Evolutionary conservation across 257 asterid species (phyloP).

Genomic region (Dorcoceras hygrometricum): DNA sequence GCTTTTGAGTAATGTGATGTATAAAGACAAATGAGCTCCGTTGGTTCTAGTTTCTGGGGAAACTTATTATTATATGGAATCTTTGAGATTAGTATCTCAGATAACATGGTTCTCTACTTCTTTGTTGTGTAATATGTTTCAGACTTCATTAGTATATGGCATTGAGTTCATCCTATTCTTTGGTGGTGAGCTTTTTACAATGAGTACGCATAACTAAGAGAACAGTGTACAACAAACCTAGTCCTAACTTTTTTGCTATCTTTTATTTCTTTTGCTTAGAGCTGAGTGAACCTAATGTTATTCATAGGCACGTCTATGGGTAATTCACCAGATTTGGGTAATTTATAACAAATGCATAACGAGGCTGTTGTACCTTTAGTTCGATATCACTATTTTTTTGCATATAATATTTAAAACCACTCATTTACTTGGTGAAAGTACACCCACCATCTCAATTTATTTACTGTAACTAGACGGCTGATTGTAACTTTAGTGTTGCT

Average conservation of each 20-base stretch:
- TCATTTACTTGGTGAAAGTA: background rate
- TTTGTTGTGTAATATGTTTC: constrained; percentile 26
- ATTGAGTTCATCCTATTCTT: constrained; percentile 27
- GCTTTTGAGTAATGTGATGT: constrained; percentile 28
- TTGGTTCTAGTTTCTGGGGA: constrained; percentile 28
- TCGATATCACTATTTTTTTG: background rate
- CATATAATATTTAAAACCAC: background rate
- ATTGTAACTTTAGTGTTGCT: too few species aligned
- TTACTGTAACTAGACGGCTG: too few species aligned
- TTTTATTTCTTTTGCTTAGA: too few species aligned
- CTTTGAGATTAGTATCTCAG: constrained; percentile 40
- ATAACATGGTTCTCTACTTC: constrained; percentile 25
- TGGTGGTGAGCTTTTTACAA: constrained; percentile 30
- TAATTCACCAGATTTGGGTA: background rate
- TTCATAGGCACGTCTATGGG: too few species aligned
- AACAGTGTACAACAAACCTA: too few species aligned
- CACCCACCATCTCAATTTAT: background rate
- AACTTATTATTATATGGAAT: constrained; percentile 41
- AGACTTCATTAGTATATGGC: constrained; percentile 27
- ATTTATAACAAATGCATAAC: background rate
- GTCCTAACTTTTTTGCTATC: too few species aligned
- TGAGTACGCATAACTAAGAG: too few species aligned
- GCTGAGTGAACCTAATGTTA: too few species aligned
- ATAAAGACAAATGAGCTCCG: constrained; percentile 24
- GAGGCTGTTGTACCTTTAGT: background rate